A percentile compares a stretch with the other conserved stretches of the same genome.
These are phyloP conservation scores for Termitomyces sp. DNA, from an alignment of 768 basidiomycete genomes.

Conservation along the genomic window DNA sequence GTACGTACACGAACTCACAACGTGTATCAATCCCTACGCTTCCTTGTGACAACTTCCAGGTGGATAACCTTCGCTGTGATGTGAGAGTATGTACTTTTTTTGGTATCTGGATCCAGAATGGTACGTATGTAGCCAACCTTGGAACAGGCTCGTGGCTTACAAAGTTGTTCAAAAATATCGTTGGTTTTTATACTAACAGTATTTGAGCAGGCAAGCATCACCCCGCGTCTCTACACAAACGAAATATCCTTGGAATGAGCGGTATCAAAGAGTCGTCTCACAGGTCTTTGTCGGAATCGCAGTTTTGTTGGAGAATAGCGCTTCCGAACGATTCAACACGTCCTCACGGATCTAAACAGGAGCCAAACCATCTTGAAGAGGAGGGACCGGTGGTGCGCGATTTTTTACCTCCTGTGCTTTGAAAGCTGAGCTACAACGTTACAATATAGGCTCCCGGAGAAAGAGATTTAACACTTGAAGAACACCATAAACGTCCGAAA, in stretches of 20 bases:
- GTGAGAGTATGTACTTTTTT: too few relatives aligned
- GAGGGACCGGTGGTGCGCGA: not conserved
- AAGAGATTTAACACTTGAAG: not conserved
- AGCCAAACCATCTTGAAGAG: not conserved
- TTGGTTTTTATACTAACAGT: too few relatives aligned
- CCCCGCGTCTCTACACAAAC: not conserved
- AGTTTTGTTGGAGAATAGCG: conserved; percentile 2
- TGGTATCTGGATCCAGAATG: too few relatives aligned
- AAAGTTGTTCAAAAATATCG: not conserved
- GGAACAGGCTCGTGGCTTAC: not conserved
- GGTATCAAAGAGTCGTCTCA: not conserved
- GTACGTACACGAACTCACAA: too few relatives aligned
- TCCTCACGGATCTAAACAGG: not conserved
- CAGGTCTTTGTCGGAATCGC: conserved; percentile 3
- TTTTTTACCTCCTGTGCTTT: not conserved
- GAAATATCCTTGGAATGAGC: not conserved
- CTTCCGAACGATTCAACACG: not conserved
- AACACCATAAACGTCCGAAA: not conserved
- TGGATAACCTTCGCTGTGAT: too few relatives aligned
- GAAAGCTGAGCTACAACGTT: not conserved
- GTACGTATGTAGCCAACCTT: not conserved
- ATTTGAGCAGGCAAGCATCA: not conserved
- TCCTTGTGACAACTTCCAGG: too few relatives aligned
- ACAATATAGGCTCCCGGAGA: conserved; percentile 1
- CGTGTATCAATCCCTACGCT: too few relatives aligned